Evolutionary conservation across 202 grass and related monocot genomes (phyloP).

Genomic region (Zizania palustris): DNA sequence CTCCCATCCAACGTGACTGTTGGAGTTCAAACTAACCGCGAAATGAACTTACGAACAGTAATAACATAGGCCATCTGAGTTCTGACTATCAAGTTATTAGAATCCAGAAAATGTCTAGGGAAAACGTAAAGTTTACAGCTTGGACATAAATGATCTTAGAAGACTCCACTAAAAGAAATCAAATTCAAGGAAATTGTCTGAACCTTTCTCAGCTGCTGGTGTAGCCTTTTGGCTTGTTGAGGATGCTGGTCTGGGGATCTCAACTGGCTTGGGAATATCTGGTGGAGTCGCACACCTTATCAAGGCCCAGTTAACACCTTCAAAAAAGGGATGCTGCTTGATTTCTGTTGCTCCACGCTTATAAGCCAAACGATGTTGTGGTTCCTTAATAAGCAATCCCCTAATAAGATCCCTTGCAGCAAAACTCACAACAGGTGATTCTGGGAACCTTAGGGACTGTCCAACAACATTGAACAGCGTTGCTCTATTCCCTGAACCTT

Average conservation of each 20-base stretch:
- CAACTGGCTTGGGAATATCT: slow-evolving; percentile 65
- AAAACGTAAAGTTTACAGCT: slow-evolving; percentile 47
- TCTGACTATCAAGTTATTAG: slow-evolving; percentile 51
- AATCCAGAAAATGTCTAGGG: slow-evolving; percentile 30
- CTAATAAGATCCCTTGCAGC: slow-evolving; percentile 70
- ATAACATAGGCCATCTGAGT: slow-evolving; percentile 47
- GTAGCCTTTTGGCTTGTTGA: slow-evolving; percentile 60
- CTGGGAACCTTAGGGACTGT: slow-evolving; percentile 70
- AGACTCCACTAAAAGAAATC: slow-evolving; percentile 71
- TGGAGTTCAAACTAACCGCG: slow-evolving; percentile 24
- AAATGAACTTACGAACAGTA: slow-evolving; percentile 26
- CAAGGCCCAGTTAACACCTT: slow-evolving; percentile 82
- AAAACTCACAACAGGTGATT: slow-evolving; percentile 67
- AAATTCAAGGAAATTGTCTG: slow-evolving; percentile 79
- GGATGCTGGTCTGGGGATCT: slow-evolving; percentile 49
- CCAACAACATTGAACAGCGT: slow-evolving; percentile 86
- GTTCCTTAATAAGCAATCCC: slow-evolving; percentile 84
- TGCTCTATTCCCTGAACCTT: slow-evolving; percentile 73
- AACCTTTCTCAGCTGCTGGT: slow-evolving; percentile 48
- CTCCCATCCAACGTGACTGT: slow-evolving; percentile 31
- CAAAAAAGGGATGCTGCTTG: slow-evolving; percentile 80
- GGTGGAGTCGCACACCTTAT: slow-evolving; percentile 75
- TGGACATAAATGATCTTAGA: slow-evolving; percentile 29
- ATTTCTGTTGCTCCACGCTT: slow-evolving; percentile 86
- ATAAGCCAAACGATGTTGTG: slow-evolving; percentile 70